A percentile compares a stretch with the other conserved stretches of the same genome.
phyloP scores from a whole-genome alignment of 495 filamentous ascomycete species.

The Aspergillus kassunensis region DNA sequence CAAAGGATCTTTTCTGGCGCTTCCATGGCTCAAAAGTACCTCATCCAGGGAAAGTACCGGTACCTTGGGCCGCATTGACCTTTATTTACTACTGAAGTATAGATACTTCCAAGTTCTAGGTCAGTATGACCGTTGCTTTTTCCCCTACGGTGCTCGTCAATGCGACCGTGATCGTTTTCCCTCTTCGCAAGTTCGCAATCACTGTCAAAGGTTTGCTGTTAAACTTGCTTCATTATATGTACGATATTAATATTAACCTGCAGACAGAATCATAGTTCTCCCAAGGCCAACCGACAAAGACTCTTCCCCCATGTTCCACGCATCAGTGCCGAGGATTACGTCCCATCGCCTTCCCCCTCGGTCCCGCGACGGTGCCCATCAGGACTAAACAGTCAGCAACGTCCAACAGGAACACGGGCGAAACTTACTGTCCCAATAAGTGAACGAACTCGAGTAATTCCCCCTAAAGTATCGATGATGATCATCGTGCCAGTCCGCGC shows the following conservation, averaged over 20 bases:
- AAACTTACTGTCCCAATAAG: slow-evolving; percentile 78
- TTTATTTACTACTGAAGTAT: background rate
- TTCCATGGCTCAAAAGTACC: slow-evolving; percentile 7
- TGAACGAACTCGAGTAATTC: slow-evolving; percentile 95
- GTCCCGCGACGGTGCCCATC: slow-evolving; percentile 23
- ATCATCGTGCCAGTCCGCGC: slow-evolving; percentile 90
- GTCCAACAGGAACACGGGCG: background rate
- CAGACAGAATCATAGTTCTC: background rate
- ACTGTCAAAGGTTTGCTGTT: too few relatives aligned
- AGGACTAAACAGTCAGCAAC: slow-evolving; percentile 9
- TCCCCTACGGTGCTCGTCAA: too few relatives aligned
- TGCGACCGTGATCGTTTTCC: too few relatives aligned
- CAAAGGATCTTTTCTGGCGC: background rate
- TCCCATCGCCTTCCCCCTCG: slow-evolving; percentile 15
- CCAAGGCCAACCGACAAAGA: background rate
- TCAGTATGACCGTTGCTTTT: too few relatives aligned
- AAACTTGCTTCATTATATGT: too few relatives aligned
- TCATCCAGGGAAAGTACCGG: slow-evolving; percentile 3
- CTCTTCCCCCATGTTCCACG: background rate
- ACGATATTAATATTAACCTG: slow-evolving; percentile 1
- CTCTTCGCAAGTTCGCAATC: too few relatives aligned
- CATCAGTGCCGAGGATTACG: background rate
- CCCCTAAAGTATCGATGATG: slow-evolving; percentile 97
- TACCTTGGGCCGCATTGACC: background rate
- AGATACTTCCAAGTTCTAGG: too few relatives aligned